These are phyloP conservation scores for Psidium friedrichsthalianum DNA, from an alignment of 345 rosid genomes.

Conservation along the genomic window DNA sequence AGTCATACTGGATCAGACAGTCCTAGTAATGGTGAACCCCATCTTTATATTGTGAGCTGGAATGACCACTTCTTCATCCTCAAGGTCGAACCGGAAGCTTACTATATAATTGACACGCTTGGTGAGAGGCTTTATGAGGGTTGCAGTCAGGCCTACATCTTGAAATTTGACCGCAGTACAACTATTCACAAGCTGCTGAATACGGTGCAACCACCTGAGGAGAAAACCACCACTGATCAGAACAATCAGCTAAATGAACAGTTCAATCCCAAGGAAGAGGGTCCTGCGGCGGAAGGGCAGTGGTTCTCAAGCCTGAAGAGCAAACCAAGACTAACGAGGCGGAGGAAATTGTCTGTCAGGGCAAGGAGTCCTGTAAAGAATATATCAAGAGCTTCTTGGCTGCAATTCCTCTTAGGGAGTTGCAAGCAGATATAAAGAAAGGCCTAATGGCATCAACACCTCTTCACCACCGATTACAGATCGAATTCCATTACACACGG, in stretches of 20 bases:
- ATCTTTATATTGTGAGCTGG: slow-evolving; percentile 90
- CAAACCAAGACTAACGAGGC: slow-evolving; percentile 8
- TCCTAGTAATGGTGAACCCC: slow-evolving; percentile 31
- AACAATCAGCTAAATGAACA: slow-evolving; percentile 14
- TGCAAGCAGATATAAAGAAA: slow-evolving; percentile 78
- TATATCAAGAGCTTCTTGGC: slow-evolving; percentile 94
- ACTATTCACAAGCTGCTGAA: slow-evolving; percentile 34
- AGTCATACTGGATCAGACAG: slow-evolving; percentile 36
- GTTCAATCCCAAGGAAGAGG: slow-evolving; percentile 16
- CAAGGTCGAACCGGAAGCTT: slow-evolving; percentile 72
- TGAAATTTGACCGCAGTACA: slow-evolving; percentile 64
- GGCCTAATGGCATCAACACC: slow-evolving; percentile 64
- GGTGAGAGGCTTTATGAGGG: slow-evolving; percentile 99
- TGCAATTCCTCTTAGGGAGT: slow-evolving; percentile 82
- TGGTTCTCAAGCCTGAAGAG: slow-evolving; percentile 11
- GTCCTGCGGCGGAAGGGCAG: slow-evolving; percentile 6
- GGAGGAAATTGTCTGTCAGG: slow-evolving; percentile 45
- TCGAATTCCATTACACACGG: slow-evolving; percentile 77
- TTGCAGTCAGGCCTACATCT: slow-evolving; percentile 84
- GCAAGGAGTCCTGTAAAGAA: slow-evolving; percentile 91
- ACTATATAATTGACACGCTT: slow-evolving; percentile 79
- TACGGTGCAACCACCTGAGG: slow-evolving; percentile 22
- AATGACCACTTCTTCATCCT: slow-evolving; percentile 94
- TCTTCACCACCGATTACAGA: slow-evolving; percentile 78
- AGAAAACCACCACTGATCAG: slow-evolving; percentile 30